These are phyloP conservation scores for Ajuga chamaepitys DNA, from an alignment of 257 asterid genomes.

Conservation along the genomic window DNA sequence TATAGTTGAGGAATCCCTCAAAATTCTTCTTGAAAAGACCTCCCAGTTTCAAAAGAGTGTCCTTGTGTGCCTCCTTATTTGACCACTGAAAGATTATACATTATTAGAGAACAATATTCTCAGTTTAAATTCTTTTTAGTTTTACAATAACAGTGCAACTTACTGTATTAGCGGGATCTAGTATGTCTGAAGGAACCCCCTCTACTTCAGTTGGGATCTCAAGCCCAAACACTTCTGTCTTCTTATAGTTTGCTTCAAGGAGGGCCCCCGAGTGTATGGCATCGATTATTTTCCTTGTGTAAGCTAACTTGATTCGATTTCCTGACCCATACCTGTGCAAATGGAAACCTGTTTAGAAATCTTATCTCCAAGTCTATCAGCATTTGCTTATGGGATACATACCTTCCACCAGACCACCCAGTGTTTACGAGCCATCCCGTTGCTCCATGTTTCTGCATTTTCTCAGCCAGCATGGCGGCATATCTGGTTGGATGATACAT, in stretches of 20 bases:
- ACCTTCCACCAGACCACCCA: constrained; percentile 98
- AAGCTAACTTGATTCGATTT: constrained; percentile 69
- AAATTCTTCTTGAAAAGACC: constrained; percentile 83
- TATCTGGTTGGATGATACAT: constrained; percentile 91
- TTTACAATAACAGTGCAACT: constrained; percentile 22
- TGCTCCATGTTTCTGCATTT: constrained; percentile 81
- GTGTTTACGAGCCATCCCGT: constrained; percentile 95
- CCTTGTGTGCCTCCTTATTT: constrained; percentile 58
- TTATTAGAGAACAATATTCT: neutral
- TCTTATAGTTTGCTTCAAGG: constrained; percentile 46
- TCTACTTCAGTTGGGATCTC: constrained; percentile 73
- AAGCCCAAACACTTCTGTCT: constrained; percentile 63
- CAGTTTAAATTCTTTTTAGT: neutral
- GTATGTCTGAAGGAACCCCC: constrained; percentile 77
- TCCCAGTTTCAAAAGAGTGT: constrained; percentile 61
- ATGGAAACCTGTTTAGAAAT: neutral
- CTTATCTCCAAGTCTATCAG: neutral
- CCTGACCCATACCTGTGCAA: constrained; percentile 80
- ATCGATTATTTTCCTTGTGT: constrained; percentile 84
- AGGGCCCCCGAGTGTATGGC: constrained; percentile 80
- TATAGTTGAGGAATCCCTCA: constrained; percentile 57
- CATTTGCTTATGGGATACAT: neutral
- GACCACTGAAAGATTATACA: constrained; percentile 45
- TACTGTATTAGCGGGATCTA: constrained; percentile 71
- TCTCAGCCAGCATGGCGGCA: constrained; percentile 86